Evolutionary conservation across 2,329 filamentous ascomycete species (phyloP).

Genomic region (Hypomyces rosellus): DNA sequence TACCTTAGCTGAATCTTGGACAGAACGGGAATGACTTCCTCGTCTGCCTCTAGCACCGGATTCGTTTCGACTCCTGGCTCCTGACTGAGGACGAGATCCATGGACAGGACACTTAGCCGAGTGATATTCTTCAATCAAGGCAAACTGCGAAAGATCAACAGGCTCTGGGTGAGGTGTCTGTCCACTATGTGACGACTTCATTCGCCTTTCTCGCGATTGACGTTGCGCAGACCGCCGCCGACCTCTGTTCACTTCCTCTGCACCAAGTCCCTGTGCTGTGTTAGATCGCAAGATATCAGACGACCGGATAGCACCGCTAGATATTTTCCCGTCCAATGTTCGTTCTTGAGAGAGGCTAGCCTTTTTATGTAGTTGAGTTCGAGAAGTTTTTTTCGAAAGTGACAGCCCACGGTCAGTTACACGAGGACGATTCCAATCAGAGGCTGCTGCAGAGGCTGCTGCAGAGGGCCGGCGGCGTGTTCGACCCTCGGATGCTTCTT

Average conservation of each 20-base stretch:
- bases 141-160: conserved; percentile 19
- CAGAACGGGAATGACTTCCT: conserved; percentile 5
- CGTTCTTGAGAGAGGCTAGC: background rate
- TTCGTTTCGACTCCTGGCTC: conserved; percentile 5
- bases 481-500: background rate
- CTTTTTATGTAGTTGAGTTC: conserved; percentile 4
- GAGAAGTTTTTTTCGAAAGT: conserved; percentile 6
- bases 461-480: conserved; percentile 1
- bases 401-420: conserved; percentile 1
- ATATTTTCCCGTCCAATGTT: conserved; percentile 1
- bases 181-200: conserved; percentile 6
- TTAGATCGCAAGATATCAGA: background rate
- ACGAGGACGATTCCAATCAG: conserved; percentile 4
- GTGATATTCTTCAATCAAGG: conserved; percentile 18
- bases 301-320: conserved; percentile 4
- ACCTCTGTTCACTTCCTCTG: conserved; percentile 7
- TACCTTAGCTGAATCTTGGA: background rate
- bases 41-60: conserved; percentile 8
- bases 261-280: background rate
- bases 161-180: conserved; percentile 7
- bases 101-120: conserved; percentile 18
- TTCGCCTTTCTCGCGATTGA: conserved; percentile 1
- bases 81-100: conserved; percentile 16
- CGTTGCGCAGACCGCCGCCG: conserved; percentile 8
- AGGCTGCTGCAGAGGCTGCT: background rate